Percentiles rank a stretch among this genome's conserved stretches.
Evolutionary conservation across 306 rosid species (phyloP).

Genomic region (Styphnolobium japonicum): DNA sequence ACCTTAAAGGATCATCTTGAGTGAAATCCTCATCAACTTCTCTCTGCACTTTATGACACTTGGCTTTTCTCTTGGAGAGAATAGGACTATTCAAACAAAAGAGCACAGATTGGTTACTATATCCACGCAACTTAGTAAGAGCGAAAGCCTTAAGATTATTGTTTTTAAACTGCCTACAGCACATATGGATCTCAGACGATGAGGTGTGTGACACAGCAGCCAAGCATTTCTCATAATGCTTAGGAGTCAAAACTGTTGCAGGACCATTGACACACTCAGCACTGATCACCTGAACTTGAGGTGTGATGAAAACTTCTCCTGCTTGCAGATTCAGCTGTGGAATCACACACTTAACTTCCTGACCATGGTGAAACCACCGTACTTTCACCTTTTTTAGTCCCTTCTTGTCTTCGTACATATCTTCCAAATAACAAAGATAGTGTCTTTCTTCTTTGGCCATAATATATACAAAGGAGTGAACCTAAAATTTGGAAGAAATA

Average conservation of each 20-base stretch:
- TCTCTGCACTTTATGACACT: slow-evolving; percentile 20
- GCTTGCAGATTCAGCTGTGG: slow-evolving; percentile 61
- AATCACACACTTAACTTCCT: slow-evolving; percentile 55
- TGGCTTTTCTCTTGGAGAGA: slow-evolving; percentile 42
- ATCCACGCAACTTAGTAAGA: slow-evolving; percentile 66
- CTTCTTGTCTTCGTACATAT: slow-evolving; percentile 84
- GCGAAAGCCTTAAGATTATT: slow-evolving; percentile 62
- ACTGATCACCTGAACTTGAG: slow-evolving; percentile 79
- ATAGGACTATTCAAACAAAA: slow-evolving; percentile 39
- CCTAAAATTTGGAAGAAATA: slow-evolving; percentile 46
- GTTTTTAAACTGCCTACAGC: slow-evolving; percentile 68
- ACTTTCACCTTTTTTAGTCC: slow-evolving; percentile 71
- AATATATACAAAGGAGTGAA: slow-evolving; percentile 73
- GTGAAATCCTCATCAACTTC: slow-evolving; percentile 46
- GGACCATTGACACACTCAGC: slow-evolving; percentile 79
- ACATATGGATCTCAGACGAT: slow-evolving; percentile 52
- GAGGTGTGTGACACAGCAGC: slow-evolving; percentile 32
- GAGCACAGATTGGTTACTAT: slow-evolving; percentile 61
- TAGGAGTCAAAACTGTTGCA: slow-evolving; percentile 75
- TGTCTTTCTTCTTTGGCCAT: slow-evolving; percentile 67
- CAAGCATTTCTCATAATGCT: slow-evolving; percentile 64
- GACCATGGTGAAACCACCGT: slow-evolving; percentile 73
- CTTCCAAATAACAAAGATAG: slow-evolving; percentile 86
- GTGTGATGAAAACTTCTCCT: slow-evolving; percentile 78
- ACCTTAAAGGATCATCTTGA: slow-evolving; percentile 42